Base-by-base conservation (phyloP, 2,329 filamentous ascomycete species). In the Colletotrichum sp. region DNA sequence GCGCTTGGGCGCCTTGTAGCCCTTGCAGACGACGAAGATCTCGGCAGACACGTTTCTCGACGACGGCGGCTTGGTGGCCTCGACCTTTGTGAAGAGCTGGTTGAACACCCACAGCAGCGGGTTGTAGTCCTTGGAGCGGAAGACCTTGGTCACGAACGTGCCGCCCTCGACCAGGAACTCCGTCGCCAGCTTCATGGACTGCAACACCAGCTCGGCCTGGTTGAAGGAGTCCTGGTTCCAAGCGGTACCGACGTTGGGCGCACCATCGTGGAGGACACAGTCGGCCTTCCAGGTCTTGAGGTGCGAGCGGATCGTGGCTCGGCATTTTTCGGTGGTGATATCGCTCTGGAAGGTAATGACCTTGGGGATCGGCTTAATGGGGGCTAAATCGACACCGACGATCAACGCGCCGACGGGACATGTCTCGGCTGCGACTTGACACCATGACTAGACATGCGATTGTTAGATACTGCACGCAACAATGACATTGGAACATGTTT, bases 221-320 rank as follows among this genome's bases (percentile, higher is more conserved):
- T 96, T 96, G 90, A 98, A 99, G 60, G 97, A 97, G 88, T 99
- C 97, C 87, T 99, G 97, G 59, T 96, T 94, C 97, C 97, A 99
- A 0, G 97, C 96, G 1, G 96, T 96, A 92, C 97, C 97, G 74
- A 99, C 97, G 81, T 99, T 99, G 63, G 97, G 97, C 1, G 97
- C 97, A 86, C 97, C 97, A 84, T 99, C 97, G 87, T 99, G 97
- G 52, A 99, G 89, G 7, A 99, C 97, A 0, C 95, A 95, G 84
- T 99, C 97, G 24, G 95, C 96, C 85, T 99, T 99, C 94, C 95
- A 96, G 13, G 95, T 96, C 87, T 99, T 99, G 65, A 99, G 87
- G 82, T 99, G 96, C 75, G 93, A 91, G 81, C 96, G 90, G 77
- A 99, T 95, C 2, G 95, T 98, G 8, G 96, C 93, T 79, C 97